phyloP scores from a whole-genome alignment of 805 yeast genomes.

The Kluyveromyces siamensis region DNA sequence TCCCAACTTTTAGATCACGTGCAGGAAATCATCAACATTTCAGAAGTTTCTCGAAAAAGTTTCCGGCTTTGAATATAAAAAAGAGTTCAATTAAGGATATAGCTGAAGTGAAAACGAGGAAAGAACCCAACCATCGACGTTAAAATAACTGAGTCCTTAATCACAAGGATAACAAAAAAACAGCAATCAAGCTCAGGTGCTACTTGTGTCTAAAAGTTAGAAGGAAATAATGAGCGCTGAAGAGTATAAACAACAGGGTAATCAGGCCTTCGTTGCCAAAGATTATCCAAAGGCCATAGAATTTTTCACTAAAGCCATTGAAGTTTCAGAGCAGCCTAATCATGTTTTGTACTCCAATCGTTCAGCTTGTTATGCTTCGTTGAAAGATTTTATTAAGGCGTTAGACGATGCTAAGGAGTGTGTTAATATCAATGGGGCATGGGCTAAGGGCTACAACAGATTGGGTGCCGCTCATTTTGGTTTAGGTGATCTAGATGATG shows the following conservation, averaged over 20 bases:
- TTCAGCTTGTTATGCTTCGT: slow-evolving; percentile 82
- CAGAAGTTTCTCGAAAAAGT: slow-evolving; percentile 4
- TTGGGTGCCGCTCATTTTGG: slow-evolving; percentile 91
- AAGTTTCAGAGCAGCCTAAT: slow-evolving; percentile 69
- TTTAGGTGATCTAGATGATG: slow-evolving; percentile 68
- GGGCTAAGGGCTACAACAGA: slow-evolving; percentile 96
- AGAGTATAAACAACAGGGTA: slow-evolving; percentile 84
- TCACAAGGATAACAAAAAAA: not conserved
- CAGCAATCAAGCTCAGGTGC: not conserved
- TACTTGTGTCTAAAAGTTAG: not conserved
- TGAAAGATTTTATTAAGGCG: slow-evolving; percentile 65
- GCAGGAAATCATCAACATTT: not conserved
- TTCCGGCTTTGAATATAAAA: slow-evolving; percentile 6
- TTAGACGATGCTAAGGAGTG: slow-evolving; percentile 79
- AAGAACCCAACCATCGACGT: no score
- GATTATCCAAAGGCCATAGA: slow-evolving; percentile 76
- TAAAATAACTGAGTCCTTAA: not conserved
- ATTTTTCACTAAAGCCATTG: slow-evolving; percentile 78
- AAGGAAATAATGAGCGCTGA: slow-evolving; percentile 45
- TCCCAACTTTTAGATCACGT: not conserved
- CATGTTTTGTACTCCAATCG: slow-evolving; percentile 91
- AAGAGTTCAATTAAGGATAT: slow-evolving; percentile 1
- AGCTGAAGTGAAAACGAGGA: no score
- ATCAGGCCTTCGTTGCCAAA: slow-evolving; percentile 84
- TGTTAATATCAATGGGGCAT: slow-evolving; percentile 66